Base-by-base conservation (phyloP, 2,329 filamentous ascomycete species). In the Colletotrichum echinochloae region DNA sequence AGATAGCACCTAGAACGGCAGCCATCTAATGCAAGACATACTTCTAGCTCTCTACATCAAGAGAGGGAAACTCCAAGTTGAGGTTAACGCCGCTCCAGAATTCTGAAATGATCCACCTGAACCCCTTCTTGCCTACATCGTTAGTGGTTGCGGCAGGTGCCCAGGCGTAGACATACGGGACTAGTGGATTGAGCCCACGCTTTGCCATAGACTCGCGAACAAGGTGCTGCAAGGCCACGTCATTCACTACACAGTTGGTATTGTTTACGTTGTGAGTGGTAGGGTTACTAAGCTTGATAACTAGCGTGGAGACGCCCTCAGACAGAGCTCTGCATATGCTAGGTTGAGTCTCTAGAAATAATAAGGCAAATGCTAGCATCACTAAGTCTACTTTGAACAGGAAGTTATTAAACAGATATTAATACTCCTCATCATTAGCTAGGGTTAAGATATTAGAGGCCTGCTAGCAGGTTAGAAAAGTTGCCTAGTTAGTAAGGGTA, bases 281-380 rank as follows among this genome's bases (percentile, higher is more conserved):
- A 18, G 72, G 72, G 63, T 77, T 77, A 68, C 76, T 77, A 26
- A 78, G 65, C 28, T 74, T 74, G 35, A 76, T 55, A 37, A 77
- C 63, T 7, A 77, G 41, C 2, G 60, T 35, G 4, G 73, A 62
- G 5, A 75, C 37, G 16, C 73, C 73, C 0, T 57, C 57, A 0
- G 48, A 5, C 6, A 74, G 74, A 5, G 72, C 65, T 7, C 35
- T 18, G 3, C 11, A 60, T 4, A 74, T 74, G 37, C 72, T 69
- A 18, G 73, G 66, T 48, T 73, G 64, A 9, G 48, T 55, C 28
- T 64, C 69, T 20, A 68, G 61, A 39, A 77, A 75, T 2, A 37
- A 60, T 7, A 62, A 49, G 0, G 70, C 39, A 2, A 46, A 35
- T 16, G 72, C 73, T 8, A 74, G 73, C 4, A 20, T 26, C 28